Base-by-base conservation (phyloP, 2,329 filamentous ascomycete genomes). In the Trichoderma sp. region DNA sequence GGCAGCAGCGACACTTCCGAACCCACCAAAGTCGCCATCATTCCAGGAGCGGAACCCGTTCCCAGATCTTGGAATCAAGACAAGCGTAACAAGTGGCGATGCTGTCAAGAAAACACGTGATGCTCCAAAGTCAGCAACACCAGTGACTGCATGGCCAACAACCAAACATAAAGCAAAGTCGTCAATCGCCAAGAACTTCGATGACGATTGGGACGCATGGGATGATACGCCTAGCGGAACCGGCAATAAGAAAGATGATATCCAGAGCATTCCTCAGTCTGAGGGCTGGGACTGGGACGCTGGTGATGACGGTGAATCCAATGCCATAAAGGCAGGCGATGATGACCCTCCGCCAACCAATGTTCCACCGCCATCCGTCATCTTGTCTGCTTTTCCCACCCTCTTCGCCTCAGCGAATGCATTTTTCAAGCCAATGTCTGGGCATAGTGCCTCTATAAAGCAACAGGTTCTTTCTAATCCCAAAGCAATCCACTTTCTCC, bases 341-440 rank as follows among this genome's bases (percentile, higher is more conserved):
- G 75, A 77, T 45, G 76, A 77, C 5, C 80, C 83, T 27, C 91
- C 92, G 6, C 93, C 93, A 5, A 92, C 89, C 19, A 97, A 97
- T 74, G 89, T 97, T 8, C 94, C 94, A 10, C 94, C 94, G 5
- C 94, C 94, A 1, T 92, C 92, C 1, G 85, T 97, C 22, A 83
- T 98, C 15, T 84, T 98, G 25, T 89, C 91, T 9, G 78, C 93
- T 8, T 93, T 97, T 71, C 88, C 92, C 0, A 82, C 86, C 8
- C 80, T 96, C 5, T 87, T 97, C 69, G 83, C 86, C 22, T 82
- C 89, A 32, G 89, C 90, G 5, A 86, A 89, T 70, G 80, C 84
- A 19, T 83, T 94, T 1, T 89, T 92, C 77, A 87, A 87, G 71
- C 87, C 88, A 3, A 84, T 91, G 64, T 84, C 86, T 39, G 83